phyloP scores from a whole-genome alignment of 2,329 filamentous ascomycete genomes.

The Colletotrichum salicis region DNA sequence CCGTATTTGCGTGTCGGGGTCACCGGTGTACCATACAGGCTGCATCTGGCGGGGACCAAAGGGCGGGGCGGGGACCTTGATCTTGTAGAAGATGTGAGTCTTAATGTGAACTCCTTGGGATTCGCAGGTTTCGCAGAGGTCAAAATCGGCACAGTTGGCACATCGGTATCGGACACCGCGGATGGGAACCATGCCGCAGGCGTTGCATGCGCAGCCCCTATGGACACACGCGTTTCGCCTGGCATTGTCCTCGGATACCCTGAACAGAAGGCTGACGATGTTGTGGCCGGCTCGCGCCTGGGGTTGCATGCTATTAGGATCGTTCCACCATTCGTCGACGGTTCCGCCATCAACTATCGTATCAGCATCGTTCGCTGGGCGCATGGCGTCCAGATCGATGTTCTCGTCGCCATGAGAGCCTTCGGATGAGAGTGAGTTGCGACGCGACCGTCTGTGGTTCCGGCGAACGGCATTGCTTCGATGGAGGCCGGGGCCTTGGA shows the following conservation, averaged over 20 bases:
- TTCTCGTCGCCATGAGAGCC: conserved; percentile 59
- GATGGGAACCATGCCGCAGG: conserved; percentile 88
- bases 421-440: conserved; percentile 54
- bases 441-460: conserved; percentile 49
- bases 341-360: conserved; percentile 50
- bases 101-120: conserved; percentile 80
- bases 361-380: conserved; percentile 50
- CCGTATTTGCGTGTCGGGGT: conserved; percentile 77
- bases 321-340: conserved; percentile 65
- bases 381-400: conserved; percentile 42
- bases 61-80: conserved; percentile 87
- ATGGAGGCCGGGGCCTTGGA: conserved; percentile 58
- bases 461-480: conserved; percentile 76
- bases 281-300: conserved; percentile 75
- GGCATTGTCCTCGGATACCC: conserved; percentile 93
- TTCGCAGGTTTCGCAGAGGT: conserved; percentile 95
- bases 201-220: conserved; percentile 90
- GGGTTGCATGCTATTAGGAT: conserved; percentile 50
- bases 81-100: conserved; percentile 97
- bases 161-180: conserved; percentile 93
- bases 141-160: conserved; percentile 94
- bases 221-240: conserved; percentile 90
- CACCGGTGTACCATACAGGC: conserved; percentile 88
- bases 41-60: conserved; percentile 84
- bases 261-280: conserved; percentile 85